Base-by-base conservation (phyloP, 2,329 filamentous ascomycete species). In the Thelonectria blattea region DNA sequence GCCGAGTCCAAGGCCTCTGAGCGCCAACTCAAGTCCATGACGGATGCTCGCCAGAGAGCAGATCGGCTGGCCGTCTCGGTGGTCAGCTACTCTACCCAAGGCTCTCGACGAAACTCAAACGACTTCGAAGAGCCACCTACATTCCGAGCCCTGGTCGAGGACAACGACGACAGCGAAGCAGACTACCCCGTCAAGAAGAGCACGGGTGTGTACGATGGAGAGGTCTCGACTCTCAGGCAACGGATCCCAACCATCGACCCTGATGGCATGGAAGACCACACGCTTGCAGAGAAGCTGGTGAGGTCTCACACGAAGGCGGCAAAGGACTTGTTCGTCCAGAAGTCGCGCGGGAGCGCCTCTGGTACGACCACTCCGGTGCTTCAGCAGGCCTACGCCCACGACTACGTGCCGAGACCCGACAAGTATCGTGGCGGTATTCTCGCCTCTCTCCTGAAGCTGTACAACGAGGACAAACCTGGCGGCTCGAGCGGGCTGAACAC, bases 371-470 rank as follows among this genome's bases (percentile, higher is more conserved):
- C 77, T 2, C 77, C 78, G 1, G 65, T 75, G 10, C 64, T 71
- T 17, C 80, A 85, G 45, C 80, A 83, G 20, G 83, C 85, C 45
- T 83, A 85, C 57, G 71, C 69, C 14, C 73, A 78, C 47, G 77
- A 79, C 56, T 91, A 91, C 70, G 84, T 91, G 17, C 86, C 88
- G 46, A 81, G 82, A 43, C 91, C 91, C 5, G 77, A 81, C 20
- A 84, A 88, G 63, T 93, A 91, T 72, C 86, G 88, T 51, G 89
- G 88, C 30, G 91, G 92, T 30, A 85, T 94, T 48, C 79, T 96
- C 1, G 88, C 88, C 2, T 89, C 88, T 0, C 78, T 96, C 0
- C 78, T 95, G 51, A 91, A 88, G 73, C 80, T 93, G 10, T 89
- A 91, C 69, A 83, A 86, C 60, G 79, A 85, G 61, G 79, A 81